phyloP scores from a whole-genome alignment of 148 eudicot species.

The Cornus florida region DNA sequence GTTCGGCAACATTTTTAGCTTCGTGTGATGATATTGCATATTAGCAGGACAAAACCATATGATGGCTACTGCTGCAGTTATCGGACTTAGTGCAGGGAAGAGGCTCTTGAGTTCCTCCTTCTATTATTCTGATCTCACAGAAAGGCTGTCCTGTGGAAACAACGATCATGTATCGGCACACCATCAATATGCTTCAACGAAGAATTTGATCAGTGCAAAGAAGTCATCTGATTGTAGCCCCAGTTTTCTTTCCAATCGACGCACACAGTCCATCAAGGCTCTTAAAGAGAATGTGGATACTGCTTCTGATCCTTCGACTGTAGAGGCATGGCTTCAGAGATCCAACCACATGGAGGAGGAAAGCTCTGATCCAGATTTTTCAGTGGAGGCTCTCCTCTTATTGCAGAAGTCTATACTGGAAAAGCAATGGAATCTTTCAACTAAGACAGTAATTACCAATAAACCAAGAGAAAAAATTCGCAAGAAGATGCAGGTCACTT shows the following conservation, averaged over 20 bases:
- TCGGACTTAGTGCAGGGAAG: constrained; percentile 82
- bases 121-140: constrained; percentile 57
- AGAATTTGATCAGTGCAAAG: constrained; percentile 55
- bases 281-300: constrained; percentile 51
- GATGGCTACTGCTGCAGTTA: constrained; percentile 85
- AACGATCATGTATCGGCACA: constrained; percentile 36
- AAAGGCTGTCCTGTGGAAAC: constrained; percentile 43
- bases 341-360: constrained; percentile 40
- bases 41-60: constrained; percentile 28
- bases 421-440: constrained; percentile 82
- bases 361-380: constrained; percentile 35
- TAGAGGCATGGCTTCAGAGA: constrained; percentile 36
- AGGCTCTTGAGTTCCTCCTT: constrained; percentile 70
- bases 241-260: constrained; percentile 45
- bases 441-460: constrained; percentile 29
- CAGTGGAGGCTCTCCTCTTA: constrained; percentile 74
- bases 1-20: constrained; percentile 17
- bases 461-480: constrained; percentile 20
- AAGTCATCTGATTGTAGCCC: constrained; percentile 39
- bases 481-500: constrained; percentile 42
- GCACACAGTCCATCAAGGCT: constrained; percentile 52
- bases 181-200: constrained; percentile 40
- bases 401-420: constrained; percentile 84
- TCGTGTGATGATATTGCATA: constrained; percentile 45
- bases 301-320: constrained; percentile 35